Percentiles rank a stretch among this genome's conserved stretches.
phyloP scores from a whole-genome alignment of 768 basidiomycete species.

The Tremella yokohamensis region DNA sequence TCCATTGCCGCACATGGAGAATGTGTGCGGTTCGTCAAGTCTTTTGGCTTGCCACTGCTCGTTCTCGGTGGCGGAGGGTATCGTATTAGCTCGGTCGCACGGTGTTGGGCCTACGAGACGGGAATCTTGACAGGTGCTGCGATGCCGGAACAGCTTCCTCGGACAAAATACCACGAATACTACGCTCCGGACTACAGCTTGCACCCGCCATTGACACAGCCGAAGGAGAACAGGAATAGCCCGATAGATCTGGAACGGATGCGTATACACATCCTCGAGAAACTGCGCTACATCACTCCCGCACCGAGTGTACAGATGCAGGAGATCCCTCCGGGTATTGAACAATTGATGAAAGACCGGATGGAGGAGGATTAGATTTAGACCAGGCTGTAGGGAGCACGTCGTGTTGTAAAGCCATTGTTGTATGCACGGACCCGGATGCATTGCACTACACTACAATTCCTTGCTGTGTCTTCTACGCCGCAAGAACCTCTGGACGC shows the following conservation, averaged over 20 bases:
- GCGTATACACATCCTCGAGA: conserved; percentile 76
- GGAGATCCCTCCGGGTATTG: conserved; percentile 89
- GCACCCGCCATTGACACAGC: conserved; percentile 75
- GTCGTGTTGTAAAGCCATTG: not conserved
- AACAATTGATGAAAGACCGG: conserved; percentile 66
- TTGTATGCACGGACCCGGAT: conserved; percentile 3
- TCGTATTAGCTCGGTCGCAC: conserved; percentile 90
- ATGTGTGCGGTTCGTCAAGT: conserved; percentile 93
- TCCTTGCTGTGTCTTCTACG: conserved; percentile 6
- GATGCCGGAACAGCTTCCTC: conserved; percentile 81
- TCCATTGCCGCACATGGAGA: conserved; percentile 97
- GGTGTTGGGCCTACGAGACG: conserved; percentile 99
- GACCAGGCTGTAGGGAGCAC: conserved; percentile 47
- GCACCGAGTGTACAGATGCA: conserved; percentile 97
- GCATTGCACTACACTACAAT: not conserved
- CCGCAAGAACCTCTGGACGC: not conserved
- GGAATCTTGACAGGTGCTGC: conserved; percentile 76
- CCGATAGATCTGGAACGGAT: conserved; percentile 78
- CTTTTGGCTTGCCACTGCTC: conserved; percentile 82
- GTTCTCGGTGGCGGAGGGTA: conserved; percentile 95
- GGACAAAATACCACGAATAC: conserved; percentile 85
- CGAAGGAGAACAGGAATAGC: conserved; percentile 87
- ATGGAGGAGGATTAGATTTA: conserved; percentile 63
- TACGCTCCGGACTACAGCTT: conserved; percentile 90
- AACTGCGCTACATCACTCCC: conserved; percentile 85